phyloP scores from a whole-genome alignment of 768 basidiomycete genomes.

The Amanita molliuscula region DNA sequence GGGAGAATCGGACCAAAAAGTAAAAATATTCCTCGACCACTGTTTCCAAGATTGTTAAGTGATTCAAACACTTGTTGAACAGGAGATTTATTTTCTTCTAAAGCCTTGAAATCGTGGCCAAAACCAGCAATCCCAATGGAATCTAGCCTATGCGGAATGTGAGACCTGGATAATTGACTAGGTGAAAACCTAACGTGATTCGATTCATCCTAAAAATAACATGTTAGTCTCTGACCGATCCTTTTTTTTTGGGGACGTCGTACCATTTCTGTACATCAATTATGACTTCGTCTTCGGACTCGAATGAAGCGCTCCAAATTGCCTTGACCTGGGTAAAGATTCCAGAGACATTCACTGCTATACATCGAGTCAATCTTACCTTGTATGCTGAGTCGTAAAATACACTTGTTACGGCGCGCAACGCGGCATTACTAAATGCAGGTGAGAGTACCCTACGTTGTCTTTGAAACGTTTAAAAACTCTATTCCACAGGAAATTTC shows the following conservation, averaged over 20 bases:
- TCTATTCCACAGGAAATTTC: background rate
- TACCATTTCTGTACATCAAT: conserved; percentile 43
- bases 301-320: conserved; percentile 19
- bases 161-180: background rate
- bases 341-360: background rate
- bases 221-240: background rate
- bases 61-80: conserved; percentile 31
- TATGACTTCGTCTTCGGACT: conserved; percentile 15
- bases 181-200: conserved; percentile 23
- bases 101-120: conserved; percentile 42
- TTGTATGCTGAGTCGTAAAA: conserved; percentile 45
- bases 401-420: conserved; percentile 19
- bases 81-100: conserved; percentile 34
- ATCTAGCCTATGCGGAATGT: conserved; percentile 31
- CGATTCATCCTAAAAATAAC: conserved; percentile 28
- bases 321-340: conserved; percentile 21
- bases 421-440: background rate
- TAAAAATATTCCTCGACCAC: conserved; percentile 17
- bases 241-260: background rate
- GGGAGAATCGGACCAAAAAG: conserved; percentile 29
- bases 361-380: conserved; percentile 15
- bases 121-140: conserved; percentile 51
- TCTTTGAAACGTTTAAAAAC: conserved; percentile 13
- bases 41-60: conserved; percentile 13
- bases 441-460: conserved; percentile 29